A percentile compares a stretch with the other conserved stretches of the same genome.
Conservation (phyloP, 345 rosid species). For the Populus euphratica region DNA sequence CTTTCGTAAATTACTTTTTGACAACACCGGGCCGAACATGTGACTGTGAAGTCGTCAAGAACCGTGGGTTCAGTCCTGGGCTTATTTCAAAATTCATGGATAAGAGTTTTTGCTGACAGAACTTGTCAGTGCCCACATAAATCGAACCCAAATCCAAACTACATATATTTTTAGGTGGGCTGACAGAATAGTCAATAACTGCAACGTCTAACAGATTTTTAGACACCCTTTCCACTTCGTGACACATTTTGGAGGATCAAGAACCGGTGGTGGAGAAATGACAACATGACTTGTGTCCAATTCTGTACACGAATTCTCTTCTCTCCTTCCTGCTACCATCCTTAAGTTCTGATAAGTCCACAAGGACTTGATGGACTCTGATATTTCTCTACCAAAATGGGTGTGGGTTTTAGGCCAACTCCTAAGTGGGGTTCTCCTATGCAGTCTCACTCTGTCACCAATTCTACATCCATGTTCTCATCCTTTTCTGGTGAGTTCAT, state of each 20-base stretch:
- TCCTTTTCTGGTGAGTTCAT: constrained; percentile 37
- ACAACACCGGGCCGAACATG: too few relatives aligned
- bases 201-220: not conserved
- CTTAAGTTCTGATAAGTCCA: not conserved
- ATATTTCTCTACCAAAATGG: constrained; percentile 1
- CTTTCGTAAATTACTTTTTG: too few relatives aligned
- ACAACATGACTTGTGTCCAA: not conserved
- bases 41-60: too few relatives aligned
- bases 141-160: too few relatives aligned
- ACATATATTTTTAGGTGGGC: too few relatives aligned
- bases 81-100: too few relatives aligned
- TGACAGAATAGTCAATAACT: too few relatives aligned
- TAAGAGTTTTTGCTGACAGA: too few relatives aligned
- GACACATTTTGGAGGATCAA: constrained; percentile 39
- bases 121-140: too few relatives aligned
- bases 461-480: constrained; percentile 30
- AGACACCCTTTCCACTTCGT: not conserved
- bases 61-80: too few relatives aligned
- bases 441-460: constrained; percentile 28
- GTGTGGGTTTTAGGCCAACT: constrained; percentile 41
- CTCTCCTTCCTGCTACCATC: not conserved
- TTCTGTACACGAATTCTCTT: not conserved
- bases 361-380: constrained; percentile 26
- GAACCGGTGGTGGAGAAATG: constrained; percentile 54
- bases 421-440: constrained; percentile 39